Conservation (phyloP, 371 early-diverging fungal genomes). For the Lichtheimia corymbifera region DNA sequence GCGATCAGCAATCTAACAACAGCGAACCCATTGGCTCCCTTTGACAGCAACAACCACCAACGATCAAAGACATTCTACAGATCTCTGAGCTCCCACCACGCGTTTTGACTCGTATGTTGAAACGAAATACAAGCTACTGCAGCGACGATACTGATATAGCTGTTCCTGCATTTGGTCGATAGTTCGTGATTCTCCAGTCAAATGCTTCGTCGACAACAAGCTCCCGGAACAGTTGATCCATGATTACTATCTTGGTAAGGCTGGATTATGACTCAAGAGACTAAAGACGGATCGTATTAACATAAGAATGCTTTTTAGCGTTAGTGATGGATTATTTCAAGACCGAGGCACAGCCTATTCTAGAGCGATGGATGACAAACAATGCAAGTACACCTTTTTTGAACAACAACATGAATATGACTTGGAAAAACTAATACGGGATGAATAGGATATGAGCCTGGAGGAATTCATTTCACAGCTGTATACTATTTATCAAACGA, state of each 20-base stretch:
- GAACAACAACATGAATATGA: not conserved
- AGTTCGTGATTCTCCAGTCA: conserved; percentile 24
- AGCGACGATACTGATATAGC: not conserved
- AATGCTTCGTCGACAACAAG: conserved; percentile 11
- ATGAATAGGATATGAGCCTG: not conserved
- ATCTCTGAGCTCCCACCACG: conserved; percentile 14
- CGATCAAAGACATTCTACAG: conserved; percentile 14
- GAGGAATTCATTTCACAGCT: not conserved
- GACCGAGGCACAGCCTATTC: not conserved
- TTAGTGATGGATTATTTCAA: not conserved
- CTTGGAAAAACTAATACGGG: not conserved
- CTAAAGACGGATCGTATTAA: not conserved
- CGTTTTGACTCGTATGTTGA: conserved; percentile 11
- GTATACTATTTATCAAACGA: not conserved
- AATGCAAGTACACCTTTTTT: not conserved
- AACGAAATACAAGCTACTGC: too few relatives aligned
- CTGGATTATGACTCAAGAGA: not conserved
- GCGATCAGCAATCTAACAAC: not conserved
- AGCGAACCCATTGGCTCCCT: not conserved
- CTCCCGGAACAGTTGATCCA: conserved; percentile 13
- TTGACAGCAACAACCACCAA: conserved; percentile 2
- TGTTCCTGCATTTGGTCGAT: not conserved
- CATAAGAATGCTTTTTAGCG: not conserved
- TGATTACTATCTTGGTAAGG: conserved; percentile 19
- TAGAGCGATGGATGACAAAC: too few relatives aligned